Conservation (phyloP, 208 protist species). For the Perkinsela sp. region DNA sequence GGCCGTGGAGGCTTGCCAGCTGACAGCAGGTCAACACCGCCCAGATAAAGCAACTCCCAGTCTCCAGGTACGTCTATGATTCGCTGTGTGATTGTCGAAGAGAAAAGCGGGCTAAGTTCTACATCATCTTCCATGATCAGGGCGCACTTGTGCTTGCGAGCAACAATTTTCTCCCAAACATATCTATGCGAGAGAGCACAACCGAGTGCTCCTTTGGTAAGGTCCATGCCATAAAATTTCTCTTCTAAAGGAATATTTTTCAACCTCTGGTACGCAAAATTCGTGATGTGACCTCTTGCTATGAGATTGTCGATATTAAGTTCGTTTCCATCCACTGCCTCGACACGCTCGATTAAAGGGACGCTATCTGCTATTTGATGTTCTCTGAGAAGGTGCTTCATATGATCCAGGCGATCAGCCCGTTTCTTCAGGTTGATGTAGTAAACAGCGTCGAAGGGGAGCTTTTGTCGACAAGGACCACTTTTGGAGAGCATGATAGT, state of each 20-base stretch:
- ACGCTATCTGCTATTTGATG: constrained; percentile 16
- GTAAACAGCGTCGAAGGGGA: constrained; percentile 52
- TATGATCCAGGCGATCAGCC: constrained; percentile 33
- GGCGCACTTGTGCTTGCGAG: constrained; percentile 9
- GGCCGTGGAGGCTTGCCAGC: constrained; percentile 38
- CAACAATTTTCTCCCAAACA: constrained; percentile 37
- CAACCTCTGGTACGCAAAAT: constrained; percentile 31
- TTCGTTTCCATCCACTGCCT: constrained; percentile 24
- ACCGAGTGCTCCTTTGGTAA: constrained; percentile 48
- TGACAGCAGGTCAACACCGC: constrained; percentile 43
- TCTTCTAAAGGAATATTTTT: constrained; percentile 22
- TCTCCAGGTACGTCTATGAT: constrained; percentile 30
- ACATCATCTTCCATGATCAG: constrained; percentile 62
- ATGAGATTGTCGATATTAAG: constrained; percentile 23
- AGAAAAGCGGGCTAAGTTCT: constrained; percentile 43
- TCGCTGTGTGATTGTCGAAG: constrained; percentile 14
- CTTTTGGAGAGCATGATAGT: too few species aligned
- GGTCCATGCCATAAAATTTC: constrained; percentile 67
- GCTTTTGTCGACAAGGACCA: too few species aligned
- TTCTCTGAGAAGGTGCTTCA: constrained; percentile 18
- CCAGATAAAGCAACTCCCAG: constrained; percentile 59
- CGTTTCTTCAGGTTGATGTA: constrained; percentile 57
- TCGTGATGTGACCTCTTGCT: constrained; percentile 16
- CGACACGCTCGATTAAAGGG: constrained; percentile 18
- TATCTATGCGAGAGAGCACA: constrained; percentile 44